phyloP scores from a whole-genome alignment of 306 rosid genomes.

The Vigna mungo region DNA sequence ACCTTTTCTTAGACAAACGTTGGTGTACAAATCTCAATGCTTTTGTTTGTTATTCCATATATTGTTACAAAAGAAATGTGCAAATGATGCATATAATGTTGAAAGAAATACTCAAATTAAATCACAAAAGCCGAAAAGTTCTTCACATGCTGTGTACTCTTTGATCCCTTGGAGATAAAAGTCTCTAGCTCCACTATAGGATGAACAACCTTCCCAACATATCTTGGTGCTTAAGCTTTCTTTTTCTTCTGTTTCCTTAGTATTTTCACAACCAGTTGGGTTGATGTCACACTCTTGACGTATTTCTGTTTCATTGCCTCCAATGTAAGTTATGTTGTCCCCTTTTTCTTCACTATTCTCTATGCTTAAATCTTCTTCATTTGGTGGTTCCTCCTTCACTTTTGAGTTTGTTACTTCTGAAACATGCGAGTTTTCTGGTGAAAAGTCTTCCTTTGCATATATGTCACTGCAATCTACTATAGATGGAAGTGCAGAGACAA shows the following conservation, averaged over 20 bases:
- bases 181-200: conserved; percentile 50
- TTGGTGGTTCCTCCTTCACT: not conserved
- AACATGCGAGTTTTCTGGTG: conserved; percentile 20
- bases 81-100: not conserved
- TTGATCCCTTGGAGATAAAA: conserved; percentile 42
- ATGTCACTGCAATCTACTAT: conserved; percentile 22
- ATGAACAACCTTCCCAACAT: conserved; percentile 19
- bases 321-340: not conserved
- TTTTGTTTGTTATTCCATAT: not conserved
- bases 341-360: conserved; percentile 6
- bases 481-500: conserved; percentile 44
- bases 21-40: not conserved
- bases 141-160: conserved; percentile 43
- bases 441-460: conserved; percentile 23
- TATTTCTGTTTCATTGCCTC: conserved; percentile 6
- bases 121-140: conserved; percentile 41
- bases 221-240: conserved; percentile 29
- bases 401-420: conserved; percentile 18
- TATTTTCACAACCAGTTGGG: conserved; percentile 14
- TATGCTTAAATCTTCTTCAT: conserved; percentile 4
- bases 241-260: conserved; percentile 24
- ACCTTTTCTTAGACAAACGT: not conserved
- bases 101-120: conserved; percentile 37
- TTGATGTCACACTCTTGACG: conserved; percentile 3
- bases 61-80: conserved; percentile 5